phyloP scores from a whole-genome alignment of 306 rosid genomes.

The Lablab purpureus region DNA sequence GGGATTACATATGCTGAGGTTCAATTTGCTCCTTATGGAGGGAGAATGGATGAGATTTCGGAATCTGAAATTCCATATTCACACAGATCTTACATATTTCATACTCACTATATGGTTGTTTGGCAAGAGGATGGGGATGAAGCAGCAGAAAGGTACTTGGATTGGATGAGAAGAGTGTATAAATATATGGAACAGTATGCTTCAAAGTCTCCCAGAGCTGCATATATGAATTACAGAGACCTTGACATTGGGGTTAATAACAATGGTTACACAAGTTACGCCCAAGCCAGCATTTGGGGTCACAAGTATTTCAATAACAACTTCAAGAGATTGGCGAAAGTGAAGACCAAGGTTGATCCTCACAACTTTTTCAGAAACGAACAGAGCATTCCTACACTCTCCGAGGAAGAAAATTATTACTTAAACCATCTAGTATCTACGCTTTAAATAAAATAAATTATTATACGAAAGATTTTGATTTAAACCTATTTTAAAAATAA shows the following conservation, averaged over 20 bases:
- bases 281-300: slow-evolving; percentile 48
- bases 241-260: slow-evolving; percentile 43
- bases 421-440: no score
- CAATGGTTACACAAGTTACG: slow-evolving; percentile 41
- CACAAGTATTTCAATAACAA: slow-evolving; percentile 45
- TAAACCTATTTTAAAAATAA: no score
- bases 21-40: slow-evolving; percentile 47
- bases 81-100: slow-evolving; percentile 28
- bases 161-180: slow-evolving; percentile 42
- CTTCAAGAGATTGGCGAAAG: slow-evolving; percentile 32
- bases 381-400: slow-evolving; percentile 43
- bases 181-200: slow-evolving; percentile 37
- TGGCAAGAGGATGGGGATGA: slow-evolving; percentile 42
- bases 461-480: no score
- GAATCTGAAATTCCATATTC: slow-evolving; percentile 48
- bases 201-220: slow-evolving; percentile 12
- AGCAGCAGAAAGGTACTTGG: slow-evolving; percentile 1
- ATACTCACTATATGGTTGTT: slow-evolving; percentile 16
- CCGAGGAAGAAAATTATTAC: no score
- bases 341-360: slow-evolving; percentile 47
- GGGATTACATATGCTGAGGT: background rate
- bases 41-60: slow-evolving; percentile 50
- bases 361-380: slow-evolving; percentile 45
- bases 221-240: slow-evolving; percentile 43
- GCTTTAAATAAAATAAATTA: no score